Evolutionary conservation across 1,284 basidiomycete genomes (phyloP).

Genomic region (Chondrostereum purpureum): DNA sequence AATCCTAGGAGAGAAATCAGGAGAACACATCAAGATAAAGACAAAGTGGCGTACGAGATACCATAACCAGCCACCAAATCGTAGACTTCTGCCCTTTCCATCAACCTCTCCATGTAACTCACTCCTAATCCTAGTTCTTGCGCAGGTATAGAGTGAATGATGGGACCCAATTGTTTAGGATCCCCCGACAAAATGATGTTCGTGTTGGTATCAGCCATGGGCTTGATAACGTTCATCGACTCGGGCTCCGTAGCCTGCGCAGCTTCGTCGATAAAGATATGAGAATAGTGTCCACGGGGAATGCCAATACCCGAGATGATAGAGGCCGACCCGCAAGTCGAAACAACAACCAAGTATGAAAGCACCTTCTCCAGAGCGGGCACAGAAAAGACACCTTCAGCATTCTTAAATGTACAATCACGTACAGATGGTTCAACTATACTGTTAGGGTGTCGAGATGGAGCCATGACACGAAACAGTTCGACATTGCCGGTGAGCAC

Average conservation of each 20-base stretch:
- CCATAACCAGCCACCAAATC: not conserved
- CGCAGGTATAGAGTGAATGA: slow-evolving; percentile 43
- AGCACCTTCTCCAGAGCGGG: slow-evolving; percentile 29
- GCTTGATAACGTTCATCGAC: slow-evolving; percentile 46
- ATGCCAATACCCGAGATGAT: slow-evolving; percentile 41
- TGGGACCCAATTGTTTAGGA: slow-evolving; percentile 52
- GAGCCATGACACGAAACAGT: slow-evolving; percentile 43
- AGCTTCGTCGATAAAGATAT: slow-evolving; percentile 61
- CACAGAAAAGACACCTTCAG: slow-evolving; percentile 34
- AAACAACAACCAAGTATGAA: slow-evolving; percentile 41
- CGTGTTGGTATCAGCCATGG: slow-evolving; percentile 32
- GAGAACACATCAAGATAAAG: slow-evolving; percentile 2
- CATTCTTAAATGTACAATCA: slow-evolving; percentile 32
- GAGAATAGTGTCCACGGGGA: slow-evolving; percentile 43
- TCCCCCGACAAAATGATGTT: slow-evolving; percentile 52
- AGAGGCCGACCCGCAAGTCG: slow-evolving; percentile 46
- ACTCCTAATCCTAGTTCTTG: slow-evolving; percentile 34
- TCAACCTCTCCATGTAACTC: slow-evolving; percentile 3
- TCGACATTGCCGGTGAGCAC: slow-evolving; percentile 21
- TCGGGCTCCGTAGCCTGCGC: slow-evolving; percentile 56
- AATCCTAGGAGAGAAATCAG: slow-evolving; percentile 30
- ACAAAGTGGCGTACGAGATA: not conserved
- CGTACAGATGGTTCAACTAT: slow-evolving; percentile 25
- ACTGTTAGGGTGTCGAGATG: slow-evolving; percentile 28
- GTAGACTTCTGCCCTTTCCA: slow-evolving; percentile 1